phyloP scores from a whole-genome alignment of 352 stramenopile species.

The Hyaloperonospora brassicae region DNA sequence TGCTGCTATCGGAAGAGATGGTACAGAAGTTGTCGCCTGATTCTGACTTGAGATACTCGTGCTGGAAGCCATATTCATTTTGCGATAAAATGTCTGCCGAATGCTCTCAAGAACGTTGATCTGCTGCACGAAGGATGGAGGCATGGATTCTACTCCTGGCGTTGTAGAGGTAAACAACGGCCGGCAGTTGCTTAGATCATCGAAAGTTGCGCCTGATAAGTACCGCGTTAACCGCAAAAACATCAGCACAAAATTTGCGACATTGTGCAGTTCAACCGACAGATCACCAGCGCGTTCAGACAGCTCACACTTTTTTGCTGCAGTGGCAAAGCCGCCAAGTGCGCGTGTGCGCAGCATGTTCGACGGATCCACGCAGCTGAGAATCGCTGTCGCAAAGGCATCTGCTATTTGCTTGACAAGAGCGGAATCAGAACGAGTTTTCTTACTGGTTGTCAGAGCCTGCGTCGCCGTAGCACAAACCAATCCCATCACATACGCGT shows the following conservation, averaged over 20 bases:
- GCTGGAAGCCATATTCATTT: conserved; percentile 14
- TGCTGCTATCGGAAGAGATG: conserved; percentile 16
- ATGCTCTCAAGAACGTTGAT: conserved; percentile 60
- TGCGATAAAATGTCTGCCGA: conserved; percentile 33
- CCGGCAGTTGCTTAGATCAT: conserved; percentile 52
- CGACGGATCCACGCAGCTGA: conserved; percentile 68
- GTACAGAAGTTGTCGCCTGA: conserved; percentile 3
- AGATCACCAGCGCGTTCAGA: conserved; percentile 41
- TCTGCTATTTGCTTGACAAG: conserved; percentile 66
- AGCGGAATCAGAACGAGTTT: conserved; percentile 45
- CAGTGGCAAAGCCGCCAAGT: conserved; percentile 47
- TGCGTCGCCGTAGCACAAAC: conserved; percentile 74
- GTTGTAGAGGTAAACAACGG: conserved; percentile 39
- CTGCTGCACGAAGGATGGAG: conserved; percentile 67
- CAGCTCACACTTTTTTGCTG: conserved; percentile 41
- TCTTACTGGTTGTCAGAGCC: conserved; percentile 56
- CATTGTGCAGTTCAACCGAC: conserved; percentile 56
- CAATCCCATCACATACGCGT: conserved; percentile 69
- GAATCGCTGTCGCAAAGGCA: conserved; percentile 62
- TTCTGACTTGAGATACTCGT: conserved; percentile 2
- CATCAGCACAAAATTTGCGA: conserved; percentile 71
- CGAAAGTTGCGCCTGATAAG: conserved; percentile 44
- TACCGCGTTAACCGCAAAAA: conserved; percentile 62
- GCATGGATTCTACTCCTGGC: conserved; percentile 43
- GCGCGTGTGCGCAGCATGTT: conserved; percentile 43